phyloP scores from a whole-genome alignment of 352 stramenopile genomes.

The Phytophthora capsici region DNA sequence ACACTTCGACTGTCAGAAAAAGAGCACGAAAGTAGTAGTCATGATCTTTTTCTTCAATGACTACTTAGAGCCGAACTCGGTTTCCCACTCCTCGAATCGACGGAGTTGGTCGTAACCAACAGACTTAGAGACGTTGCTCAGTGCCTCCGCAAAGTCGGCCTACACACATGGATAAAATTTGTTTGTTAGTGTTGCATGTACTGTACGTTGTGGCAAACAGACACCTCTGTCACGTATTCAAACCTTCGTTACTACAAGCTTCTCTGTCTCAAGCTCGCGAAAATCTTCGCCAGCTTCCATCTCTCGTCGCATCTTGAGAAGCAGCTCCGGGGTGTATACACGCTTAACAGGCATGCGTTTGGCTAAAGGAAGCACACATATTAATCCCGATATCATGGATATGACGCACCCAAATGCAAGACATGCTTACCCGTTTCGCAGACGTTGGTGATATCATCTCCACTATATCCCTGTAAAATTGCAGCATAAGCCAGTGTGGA shows the following conservation, averaged over 20 bases:
- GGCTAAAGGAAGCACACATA: constrained; percentile 26
- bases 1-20: constrained; percentile 12
- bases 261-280: constrained; percentile 56
- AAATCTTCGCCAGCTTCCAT: constrained; percentile 46
- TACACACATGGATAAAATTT: constrained; percentile 2
- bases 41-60: background rate
- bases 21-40: constrained; percentile 4
- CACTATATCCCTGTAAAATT: constrained; percentile 52
- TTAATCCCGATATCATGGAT: too few species aligned
- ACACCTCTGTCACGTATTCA: background rate
- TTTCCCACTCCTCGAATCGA: constrained; percentile 78
- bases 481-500: background rate
- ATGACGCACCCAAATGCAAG: background rate
- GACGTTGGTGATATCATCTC: constrained; percentile 65
- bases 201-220: background rate
- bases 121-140: constrained; percentile 86
- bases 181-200: background rate
- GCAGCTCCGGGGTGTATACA: constrained; percentile 72
- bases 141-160: constrained; percentile 65
- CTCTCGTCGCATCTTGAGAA: constrained; percentile 61
- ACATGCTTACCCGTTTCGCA: constrained; percentile 48
- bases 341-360: constrained; percentile 87
- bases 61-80: constrained; percentile 87
- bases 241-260: constrained; percentile 73
- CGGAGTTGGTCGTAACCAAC: constrained; percentile 79